Base-by-base conservation (phyloP, 176 grass and related monocot species). In the Guadua angustifolia region DNA sequence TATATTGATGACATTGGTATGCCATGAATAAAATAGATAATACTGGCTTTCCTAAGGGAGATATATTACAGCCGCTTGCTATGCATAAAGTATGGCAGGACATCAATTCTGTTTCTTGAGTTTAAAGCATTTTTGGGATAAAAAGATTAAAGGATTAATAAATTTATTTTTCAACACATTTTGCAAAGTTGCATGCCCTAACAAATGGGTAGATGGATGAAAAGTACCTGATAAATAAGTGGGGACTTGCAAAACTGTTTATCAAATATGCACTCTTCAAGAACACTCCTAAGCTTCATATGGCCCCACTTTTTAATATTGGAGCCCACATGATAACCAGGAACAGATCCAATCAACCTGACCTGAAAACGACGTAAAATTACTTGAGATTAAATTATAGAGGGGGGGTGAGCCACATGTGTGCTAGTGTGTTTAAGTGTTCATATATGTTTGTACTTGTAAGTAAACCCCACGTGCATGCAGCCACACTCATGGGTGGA, bases 221-320 rank as follows among this genome's bases (percentile, higher is more conserved):
- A 24, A 89, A 33, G 7, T 45, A 92, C 95, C 95, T 98, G 93
- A 85, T 95, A 98, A 88, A 92, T 91, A 67, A 98, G 89, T 56
- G 95, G 93, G 18, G 95, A 93, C 83, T 93, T 92, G 73, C 79
- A 86, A 85, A 98, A 98, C 49, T 93, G 90, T 86, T 92, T 95
- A 21, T 89, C 85, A 66, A 95, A 98, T 83, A 76, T 63, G 56
- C 85, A 88, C 24, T 87, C 88, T 72, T 95, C 87, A 85, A 98
- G 93, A 81, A 98, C 66, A 88, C 18, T 90, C 79, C 91, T 87
- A 78, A 98, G 59, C 8, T 98, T 98, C 89, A 95, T 92, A 89
- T 98, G 95, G 15, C 95, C 95, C 95, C 95, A 98, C 63, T 83
- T 95, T 68, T 82, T 98, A 18, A 95, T 79, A 92, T 79, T 95